Percentiles rank a stretch among this genome's conserved stretches.
Conservation (phyloP, 495 filamentous ascomycete genomes). For the Penicillium taxi region DNA sequence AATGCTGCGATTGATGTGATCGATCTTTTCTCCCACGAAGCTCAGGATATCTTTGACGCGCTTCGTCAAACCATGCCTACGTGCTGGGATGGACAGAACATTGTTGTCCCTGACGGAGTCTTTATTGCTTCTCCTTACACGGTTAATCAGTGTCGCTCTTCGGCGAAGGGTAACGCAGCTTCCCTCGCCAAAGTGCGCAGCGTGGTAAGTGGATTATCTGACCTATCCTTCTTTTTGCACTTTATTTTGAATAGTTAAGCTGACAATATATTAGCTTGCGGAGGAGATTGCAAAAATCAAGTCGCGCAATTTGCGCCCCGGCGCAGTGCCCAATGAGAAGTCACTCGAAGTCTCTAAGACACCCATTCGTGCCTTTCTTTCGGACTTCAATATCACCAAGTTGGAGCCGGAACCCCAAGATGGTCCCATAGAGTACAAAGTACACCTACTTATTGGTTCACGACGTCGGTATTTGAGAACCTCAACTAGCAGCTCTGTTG, state of each 20-base stretch:
- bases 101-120: slow-evolving; percentile 58
- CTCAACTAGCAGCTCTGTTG: slow-evolving; percentile 52
- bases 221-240: slow-evolving; percentile 1
- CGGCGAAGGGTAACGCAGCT: slow-evolving; percentile 41
- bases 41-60: slow-evolving; percentile 62
- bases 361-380: slow-evolving; percentile 47
- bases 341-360: too few relatives aligned
- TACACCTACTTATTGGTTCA: slow-evolving; percentile 80
- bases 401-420: slow-evolving; percentile 88
- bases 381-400: slow-evolving; percentile 64
- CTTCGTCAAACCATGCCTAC: slow-evolving; percentile 56
- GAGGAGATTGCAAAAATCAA: slow-evolving; percentile 47
- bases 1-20: too few relatives aligned
- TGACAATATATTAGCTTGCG: slow-evolving; percentile 37
- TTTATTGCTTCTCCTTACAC: slow-evolving; percentile 54
- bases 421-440: slow-evolving; percentile 91
- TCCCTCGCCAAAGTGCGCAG: slow-evolving; percentile 53
- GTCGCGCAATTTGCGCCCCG: too few relatives aligned
- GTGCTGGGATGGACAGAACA: slow-evolving; percentile 53
- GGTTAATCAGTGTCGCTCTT: slow-evolving; percentile 48
- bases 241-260: too few relatives aligned
- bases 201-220: slow-evolving; percentile 43
- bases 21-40: slow-evolving; percentile 56
- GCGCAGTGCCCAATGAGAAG: too few relatives aligned
- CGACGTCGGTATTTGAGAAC: slow-evolving; percentile 60